A percentile compares a stretch with the other conserved stretches of the same genome.
These are phyloP conservation scores for Bipolaris sorokiniana DNA, from an alignment of 2,329 filamentous ascomycete species.

Conservation along the genomic window DNA sequence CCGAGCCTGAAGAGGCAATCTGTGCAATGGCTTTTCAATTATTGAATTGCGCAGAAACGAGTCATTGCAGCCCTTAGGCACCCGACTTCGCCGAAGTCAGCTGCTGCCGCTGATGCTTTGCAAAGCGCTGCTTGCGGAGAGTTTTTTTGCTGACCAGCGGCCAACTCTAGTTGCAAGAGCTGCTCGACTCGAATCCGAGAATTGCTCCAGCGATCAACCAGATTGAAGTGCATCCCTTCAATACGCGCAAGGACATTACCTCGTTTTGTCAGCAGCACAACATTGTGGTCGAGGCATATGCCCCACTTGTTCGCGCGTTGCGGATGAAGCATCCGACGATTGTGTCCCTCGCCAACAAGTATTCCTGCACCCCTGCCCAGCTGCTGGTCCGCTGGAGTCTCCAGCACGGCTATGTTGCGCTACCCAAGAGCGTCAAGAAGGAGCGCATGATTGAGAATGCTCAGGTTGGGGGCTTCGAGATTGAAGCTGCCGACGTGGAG, in stretches of 20 bases:
- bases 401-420: constrained; percentile 73
- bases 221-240: constrained; percentile 81
- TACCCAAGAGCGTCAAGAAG: constrained; percentile 73
- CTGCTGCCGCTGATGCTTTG: neutral
- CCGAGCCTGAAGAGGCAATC: constrained; percentile 6
- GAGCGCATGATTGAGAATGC: constrained; percentile 71
- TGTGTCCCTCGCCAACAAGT: constrained; percentile 67
- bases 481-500: constrained; percentile 68
- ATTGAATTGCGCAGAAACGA: constrained; percentile 8
- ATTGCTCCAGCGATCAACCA: constrained; percentile 76
- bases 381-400: constrained; percentile 79
- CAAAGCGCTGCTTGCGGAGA: constrained; percentile 1
- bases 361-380: constrained; percentile 73
- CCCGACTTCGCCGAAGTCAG: constrained; percentile 3
- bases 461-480: constrained; percentile 64
- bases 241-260: constrained; percentile 69
- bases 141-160: constrained; percentile 25
- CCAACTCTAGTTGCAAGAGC: constrained; percentile 65
- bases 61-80: constrained; percentile 2
- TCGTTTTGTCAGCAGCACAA: constrained; percentile 68
- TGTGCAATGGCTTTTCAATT: neutral
- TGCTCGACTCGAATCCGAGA: constrained; percentile 67
- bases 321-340: constrained; percentile 73
- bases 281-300: constrained; percentile 80
- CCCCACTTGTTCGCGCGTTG: constrained; percentile 73